These are phyloP conservation scores for Cercospora citrullina DNA, from an alignment of 2,329 filamentous ascomycete species.

Conservation along the genomic window DNA sequence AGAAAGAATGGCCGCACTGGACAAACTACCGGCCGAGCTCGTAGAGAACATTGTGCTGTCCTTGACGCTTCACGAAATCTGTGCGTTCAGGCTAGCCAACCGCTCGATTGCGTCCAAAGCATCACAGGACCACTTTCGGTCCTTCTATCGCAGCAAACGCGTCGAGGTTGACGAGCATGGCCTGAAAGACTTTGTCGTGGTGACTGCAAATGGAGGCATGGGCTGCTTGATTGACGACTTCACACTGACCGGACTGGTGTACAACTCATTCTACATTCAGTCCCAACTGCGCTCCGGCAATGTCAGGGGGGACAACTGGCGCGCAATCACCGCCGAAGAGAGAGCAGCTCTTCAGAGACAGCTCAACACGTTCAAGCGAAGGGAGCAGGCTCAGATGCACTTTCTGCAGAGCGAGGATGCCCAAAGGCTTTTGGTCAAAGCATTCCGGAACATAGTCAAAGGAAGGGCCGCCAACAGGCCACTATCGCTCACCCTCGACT, in stretches of 20 bases:
- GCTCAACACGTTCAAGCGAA: constrained; percentile 6
- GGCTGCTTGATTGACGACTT: constrained; percentile 13
- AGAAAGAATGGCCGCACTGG: background rate
- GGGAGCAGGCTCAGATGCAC: constrained; percentile 5
- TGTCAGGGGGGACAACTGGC: background rate
- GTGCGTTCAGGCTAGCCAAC: constrained; percentile 11
- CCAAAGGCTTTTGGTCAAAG: constrained; percentile 4
- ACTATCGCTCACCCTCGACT: constrained; percentile 1
- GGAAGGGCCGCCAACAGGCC: background rate
- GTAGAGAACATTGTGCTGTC: constrained; percentile 37
- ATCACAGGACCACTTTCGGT: constrained; percentile 13
- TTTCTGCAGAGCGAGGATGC: constrained; percentile 11
- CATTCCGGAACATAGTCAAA: constrained; percentile 7
- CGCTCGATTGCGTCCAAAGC: constrained; percentile 14
- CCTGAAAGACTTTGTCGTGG: constrained; percentile 9
- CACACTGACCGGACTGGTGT: background rate
- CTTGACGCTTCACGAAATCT: constrained; percentile 10
- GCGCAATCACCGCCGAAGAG: background rate
- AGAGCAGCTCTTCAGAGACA: background rate
- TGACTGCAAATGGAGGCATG: constrained; percentile 5
- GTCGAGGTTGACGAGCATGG: constrained; percentile 9
- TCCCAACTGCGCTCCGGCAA: background rate
- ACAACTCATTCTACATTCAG: constrained; percentile 4
- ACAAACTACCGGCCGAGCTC: constrained; percentile 55
- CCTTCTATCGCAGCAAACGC: constrained; percentile 13